Percentiles rank a stretch among this genome's conserved stretches.
Evolutionary conservation across 2,329 filamentous ascomycete species (phyloP).

Genomic region (Colletotrichum incanum): DNA sequence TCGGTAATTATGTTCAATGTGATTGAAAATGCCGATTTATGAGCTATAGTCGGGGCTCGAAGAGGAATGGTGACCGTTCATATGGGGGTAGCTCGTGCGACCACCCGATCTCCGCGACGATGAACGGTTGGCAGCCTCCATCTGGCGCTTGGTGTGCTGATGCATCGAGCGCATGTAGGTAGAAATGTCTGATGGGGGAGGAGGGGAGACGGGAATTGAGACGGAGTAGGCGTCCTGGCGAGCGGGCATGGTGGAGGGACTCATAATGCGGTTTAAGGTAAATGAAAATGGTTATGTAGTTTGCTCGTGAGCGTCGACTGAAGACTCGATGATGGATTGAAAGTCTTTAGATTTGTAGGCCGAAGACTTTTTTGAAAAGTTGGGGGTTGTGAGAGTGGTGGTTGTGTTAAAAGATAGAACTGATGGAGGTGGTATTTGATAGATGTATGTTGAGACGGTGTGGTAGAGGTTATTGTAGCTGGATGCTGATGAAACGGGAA

Average conservation of each 20-base stretch:
- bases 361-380: background rate
- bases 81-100: slow-evolving; percentile 41
- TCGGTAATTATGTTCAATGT: background rate
- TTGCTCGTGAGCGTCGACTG: background rate
- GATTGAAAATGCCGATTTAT: background rate
- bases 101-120: slow-evolving; percentile 50
- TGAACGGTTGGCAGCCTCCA: slow-evolving; percentile 70
- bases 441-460: slow-evolving; percentile 12
- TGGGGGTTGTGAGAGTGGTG: background rate
- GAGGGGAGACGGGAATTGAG: slow-evolving; percentile 55
- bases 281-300: background rate
- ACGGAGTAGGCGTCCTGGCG: slow-evolving; percentile 55
- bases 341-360: too few species aligned
- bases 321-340: background rate
- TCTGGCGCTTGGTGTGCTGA: slow-evolving; percentile 76
- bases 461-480: slow-evolving; percentile 17
- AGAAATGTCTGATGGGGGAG: slow-evolving; percentile 64
- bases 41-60: slow-evolving; percentile 32
- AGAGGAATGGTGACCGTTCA: slow-evolving; percentile 48
- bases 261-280: slow-evolving; percentile 27
- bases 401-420: background rate
- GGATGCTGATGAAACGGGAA: slow-evolving; percentile 41
- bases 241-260: slow-evolving; percentile 54
- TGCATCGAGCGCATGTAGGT: slow-evolving; percentile 75
- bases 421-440: background rate